Conservation (phyloP, 805 yeast species). For the Cyberlindnera veronae region DNA sequence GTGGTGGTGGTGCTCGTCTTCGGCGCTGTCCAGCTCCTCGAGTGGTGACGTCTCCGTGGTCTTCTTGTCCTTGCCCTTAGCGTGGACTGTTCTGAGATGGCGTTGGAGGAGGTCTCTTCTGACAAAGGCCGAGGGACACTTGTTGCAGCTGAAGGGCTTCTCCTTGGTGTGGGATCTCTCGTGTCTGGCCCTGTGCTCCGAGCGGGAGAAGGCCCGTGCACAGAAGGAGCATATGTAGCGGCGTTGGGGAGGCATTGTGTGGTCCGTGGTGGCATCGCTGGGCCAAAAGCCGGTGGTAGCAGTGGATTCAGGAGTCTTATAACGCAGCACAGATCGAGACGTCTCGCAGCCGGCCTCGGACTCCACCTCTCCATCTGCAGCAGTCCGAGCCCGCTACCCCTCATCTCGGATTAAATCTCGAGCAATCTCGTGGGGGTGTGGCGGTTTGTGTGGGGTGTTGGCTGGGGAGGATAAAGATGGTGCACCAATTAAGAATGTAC, state of each 20-base stretch:
- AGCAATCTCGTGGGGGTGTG: too few species aligned
- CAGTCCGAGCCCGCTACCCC: too few species aligned
- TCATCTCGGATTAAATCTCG: too few species aligned
- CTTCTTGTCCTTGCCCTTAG: slow-evolving; percentile 11
- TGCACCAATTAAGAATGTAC: too few species aligned
- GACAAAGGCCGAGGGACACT: slow-evolving; percentile 71
- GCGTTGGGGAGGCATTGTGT: slow-evolving; percentile 41
- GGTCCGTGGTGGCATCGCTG: background rate
- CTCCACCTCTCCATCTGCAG: slow-evolving; percentile 4
- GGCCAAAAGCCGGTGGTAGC: background rate
- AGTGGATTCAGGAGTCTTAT: background rate
- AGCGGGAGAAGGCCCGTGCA: slow-evolving; percentile 74
- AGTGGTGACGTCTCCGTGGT: background rate
- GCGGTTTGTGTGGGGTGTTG: too few species aligned
- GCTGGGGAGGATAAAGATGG: too few species aligned
- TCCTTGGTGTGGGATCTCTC: slow-evolving; percentile 79
- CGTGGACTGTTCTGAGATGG: slow-evolving; percentile 77
- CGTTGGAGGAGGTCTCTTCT: slow-evolving; percentile 73
- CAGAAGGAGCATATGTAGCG: slow-evolving; percentile 78
- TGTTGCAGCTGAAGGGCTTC: slow-evolving; percentile 71
- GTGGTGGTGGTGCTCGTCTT: too few species aligned
- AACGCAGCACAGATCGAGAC: background rate
- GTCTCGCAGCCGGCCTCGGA: slow-evolving; percentile 8
- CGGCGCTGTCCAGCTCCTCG: too few species aligned
- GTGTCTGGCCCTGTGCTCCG: slow-evolving; percentile 75